Conservation (phyloP, 345 rosid genomes). For the Boechera retrofracta region DNA sequence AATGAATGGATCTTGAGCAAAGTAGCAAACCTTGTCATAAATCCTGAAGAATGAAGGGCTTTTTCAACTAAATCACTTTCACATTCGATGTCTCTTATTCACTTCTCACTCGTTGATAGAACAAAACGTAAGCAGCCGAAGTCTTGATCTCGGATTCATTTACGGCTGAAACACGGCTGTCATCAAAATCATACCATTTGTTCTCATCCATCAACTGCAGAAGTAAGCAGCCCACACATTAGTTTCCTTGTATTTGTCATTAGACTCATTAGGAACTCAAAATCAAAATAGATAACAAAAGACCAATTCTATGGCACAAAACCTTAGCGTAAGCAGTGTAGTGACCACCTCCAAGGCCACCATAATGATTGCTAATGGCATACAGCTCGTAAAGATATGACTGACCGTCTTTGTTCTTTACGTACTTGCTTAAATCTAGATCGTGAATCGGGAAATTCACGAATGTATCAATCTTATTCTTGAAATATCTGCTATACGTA, state of each 20-base stretch:
- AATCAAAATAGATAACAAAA: background rate
- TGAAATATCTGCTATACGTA: constrained; percentile 77
- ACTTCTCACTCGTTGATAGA: constrained; percentile 69
- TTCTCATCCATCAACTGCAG: constrained; percentile 85
- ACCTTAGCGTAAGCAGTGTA: constrained; percentile 97
- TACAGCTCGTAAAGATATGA: constrained; percentile 70
- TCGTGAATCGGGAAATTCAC: constrained; percentile 83
- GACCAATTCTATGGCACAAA: constrained; percentile 13
- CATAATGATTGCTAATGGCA: constrained; percentile 95
- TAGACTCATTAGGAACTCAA: background rate
- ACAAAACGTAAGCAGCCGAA: constrained; percentile 83
- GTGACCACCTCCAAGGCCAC: constrained; percentile 94
- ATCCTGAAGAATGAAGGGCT: background rate
- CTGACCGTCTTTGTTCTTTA: constrained; percentile 62
- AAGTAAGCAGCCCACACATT: constrained; percentile 3
- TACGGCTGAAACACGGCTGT: constrained; percentile 69
- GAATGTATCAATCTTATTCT: constrained; percentile 80
- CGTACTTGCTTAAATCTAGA: constrained; percentile 82
- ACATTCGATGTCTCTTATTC: constrained; percentile 34
- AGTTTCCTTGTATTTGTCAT: background rate
- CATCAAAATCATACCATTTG: constrained; percentile 93
- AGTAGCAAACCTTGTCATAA: constrained; percentile 13
- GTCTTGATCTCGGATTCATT: constrained; percentile 77
- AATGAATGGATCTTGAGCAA: constrained; percentile 35
- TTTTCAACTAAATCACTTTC: constrained; percentile 23